Evolutionary conservation across 2,329 filamentous ascomycete genomes (phyloP).

Genomic region (Sporothrix inflata): DNA sequence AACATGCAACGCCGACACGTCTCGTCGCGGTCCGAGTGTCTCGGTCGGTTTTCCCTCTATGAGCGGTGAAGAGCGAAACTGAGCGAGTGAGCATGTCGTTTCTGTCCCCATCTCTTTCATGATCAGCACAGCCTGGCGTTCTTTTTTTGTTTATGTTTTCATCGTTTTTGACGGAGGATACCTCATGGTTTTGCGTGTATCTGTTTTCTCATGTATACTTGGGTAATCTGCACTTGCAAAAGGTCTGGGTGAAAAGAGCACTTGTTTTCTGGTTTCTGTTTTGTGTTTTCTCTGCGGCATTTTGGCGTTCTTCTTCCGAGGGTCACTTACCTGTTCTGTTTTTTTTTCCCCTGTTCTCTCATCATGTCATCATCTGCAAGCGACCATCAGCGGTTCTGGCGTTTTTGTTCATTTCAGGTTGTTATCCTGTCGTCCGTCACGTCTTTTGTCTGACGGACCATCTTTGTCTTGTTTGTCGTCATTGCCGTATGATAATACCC

Average conservation of each 20-base stretch:
- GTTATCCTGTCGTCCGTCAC: not conserved
- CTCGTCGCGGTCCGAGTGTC: slow-evolving; percentile 26
- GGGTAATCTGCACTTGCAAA: not conserved
- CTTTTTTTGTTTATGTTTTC: slow-evolving; percentile 4
- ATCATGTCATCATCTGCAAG: slow-evolving; percentile 1
- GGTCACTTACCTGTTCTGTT: not conserved
- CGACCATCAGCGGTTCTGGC: slow-evolving; percentile 15
- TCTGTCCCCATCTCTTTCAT: not conserved
- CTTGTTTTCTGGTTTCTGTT: not conserved
- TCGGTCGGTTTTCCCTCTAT: slow-evolving; percentile 1
- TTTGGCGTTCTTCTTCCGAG: not conserved
- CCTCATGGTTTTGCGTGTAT: not conserved
- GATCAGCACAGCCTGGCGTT: not conserved
- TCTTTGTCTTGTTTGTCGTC: not conserved
- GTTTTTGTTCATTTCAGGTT: not conserved
- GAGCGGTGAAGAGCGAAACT: not conserved
- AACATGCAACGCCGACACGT: slow-evolving; percentile 21
- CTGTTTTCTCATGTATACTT: not conserved
- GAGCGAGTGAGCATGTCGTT: not conserved
- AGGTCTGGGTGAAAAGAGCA: not conserved
- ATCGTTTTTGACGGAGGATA: not conserved
- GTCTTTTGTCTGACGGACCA: not conserved
- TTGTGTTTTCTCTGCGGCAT: not conserved
- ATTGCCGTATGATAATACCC: slow-evolving; percentile 22
- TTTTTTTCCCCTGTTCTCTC: not conserved